Conservation (phyloP, 331 rosid species). For the Stylosanthes scabra region DNA sequence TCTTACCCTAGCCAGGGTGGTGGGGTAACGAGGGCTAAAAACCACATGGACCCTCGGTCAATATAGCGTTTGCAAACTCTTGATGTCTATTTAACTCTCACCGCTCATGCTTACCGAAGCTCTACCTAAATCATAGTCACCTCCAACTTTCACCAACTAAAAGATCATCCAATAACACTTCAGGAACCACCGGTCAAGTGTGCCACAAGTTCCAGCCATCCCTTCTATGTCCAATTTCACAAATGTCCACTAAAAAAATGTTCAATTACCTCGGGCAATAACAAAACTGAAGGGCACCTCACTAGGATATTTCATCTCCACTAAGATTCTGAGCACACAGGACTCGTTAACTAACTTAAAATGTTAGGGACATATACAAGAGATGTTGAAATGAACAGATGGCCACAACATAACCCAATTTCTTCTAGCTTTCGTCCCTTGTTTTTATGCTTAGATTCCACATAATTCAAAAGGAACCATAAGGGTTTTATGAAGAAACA, state of each 20-base stretch:
- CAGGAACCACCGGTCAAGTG: constrained; percentile 52
- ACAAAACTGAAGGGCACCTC: neutral
- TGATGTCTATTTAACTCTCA: constrained; percentile 17
- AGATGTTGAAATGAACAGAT: constrained; percentile 1
- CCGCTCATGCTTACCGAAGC: constrained; percentile 4
- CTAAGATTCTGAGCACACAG: neutral
- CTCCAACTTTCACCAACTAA: constrained; percentile 55
- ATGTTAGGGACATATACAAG: neutral
- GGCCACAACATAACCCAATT: neutral
- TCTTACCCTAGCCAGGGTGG: constrained; percentile 11
- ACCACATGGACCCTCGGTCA: neutral
- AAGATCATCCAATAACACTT: constrained; percentile 63
- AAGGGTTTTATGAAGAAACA: constrained; percentile 9
- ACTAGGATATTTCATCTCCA: neutral
- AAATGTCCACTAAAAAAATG: neutral
- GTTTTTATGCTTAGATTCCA: neutral
- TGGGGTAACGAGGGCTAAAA: neutral
- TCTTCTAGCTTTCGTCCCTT: neutral
- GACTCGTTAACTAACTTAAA: neutral
- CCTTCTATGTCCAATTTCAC: neutral
- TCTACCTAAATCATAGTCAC: constrained; percentile 22
- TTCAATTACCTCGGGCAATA: neutral
- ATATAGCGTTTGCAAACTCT: constrained; percentile 2
- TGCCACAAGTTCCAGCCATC: constrained; percentile 39
- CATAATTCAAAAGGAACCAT: neutral